These are phyloP conservation scores for Trametes coccinea DNA, from an alignment of 768 basidiomycete species.

Conservation along the genomic window DNA sequence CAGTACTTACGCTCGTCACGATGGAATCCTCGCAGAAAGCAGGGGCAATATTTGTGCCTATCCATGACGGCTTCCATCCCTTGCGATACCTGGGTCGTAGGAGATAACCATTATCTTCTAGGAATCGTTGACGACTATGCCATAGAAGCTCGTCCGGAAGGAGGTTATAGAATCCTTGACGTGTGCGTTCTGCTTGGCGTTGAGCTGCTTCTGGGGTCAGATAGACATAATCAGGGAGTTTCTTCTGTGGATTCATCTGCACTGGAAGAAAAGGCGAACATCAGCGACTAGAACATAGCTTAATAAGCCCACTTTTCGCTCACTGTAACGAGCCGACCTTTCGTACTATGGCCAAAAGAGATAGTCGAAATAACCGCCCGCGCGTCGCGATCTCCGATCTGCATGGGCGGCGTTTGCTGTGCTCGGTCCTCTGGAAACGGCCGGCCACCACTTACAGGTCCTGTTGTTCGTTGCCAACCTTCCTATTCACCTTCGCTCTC, in stretches of 20 bases:
- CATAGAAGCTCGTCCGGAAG: constrained; percentile 8
- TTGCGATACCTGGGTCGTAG: constrained; percentile 22
- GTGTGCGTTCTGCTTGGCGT: background rate
- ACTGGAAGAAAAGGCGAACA: no score
- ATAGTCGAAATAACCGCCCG: no score
- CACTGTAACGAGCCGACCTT: no score
- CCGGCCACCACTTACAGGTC: no score
- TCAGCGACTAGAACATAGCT: no score
- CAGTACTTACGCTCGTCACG: background rate
- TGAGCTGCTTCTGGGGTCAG: background rate
- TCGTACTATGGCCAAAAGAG: no score
- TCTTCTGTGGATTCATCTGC: background rate
- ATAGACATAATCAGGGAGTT: background rate
- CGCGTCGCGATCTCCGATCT: no score
- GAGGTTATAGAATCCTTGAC: background rate
- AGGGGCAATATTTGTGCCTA: constrained; percentile 13
- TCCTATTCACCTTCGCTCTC: no score
- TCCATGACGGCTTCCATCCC: constrained; percentile 21
- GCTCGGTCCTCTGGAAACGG: no score
- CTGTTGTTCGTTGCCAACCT: no score
- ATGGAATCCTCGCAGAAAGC: constrained; percentile 23
- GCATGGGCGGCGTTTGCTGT: no score
- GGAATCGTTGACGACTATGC: constrained; percentile 12
- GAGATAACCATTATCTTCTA: constrained; percentile 19
- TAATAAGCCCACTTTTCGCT: no score